Conservation (phyloP, 768 basidiomycete genomes). For the Agrocybe chaxingu region DNA sequence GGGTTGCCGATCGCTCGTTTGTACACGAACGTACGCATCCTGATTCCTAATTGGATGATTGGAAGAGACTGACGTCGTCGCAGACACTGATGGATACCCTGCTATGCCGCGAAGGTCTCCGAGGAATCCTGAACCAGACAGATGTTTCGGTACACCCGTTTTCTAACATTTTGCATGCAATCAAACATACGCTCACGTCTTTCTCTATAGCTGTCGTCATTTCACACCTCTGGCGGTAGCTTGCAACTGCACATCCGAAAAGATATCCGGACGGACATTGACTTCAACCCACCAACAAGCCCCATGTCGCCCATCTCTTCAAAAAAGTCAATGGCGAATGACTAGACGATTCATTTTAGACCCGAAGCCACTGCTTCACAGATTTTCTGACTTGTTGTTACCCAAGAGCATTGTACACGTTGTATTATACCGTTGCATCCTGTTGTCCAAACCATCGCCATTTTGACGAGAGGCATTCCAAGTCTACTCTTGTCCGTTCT, state of each 20-base stretch:
- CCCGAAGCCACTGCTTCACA: background rate
- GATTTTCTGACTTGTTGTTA: too few relatives aligned
- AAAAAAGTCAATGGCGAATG: background rate
- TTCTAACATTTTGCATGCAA: too few relatives aligned
- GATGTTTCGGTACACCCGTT: background rate
- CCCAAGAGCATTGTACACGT: too few relatives aligned
- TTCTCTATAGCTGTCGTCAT: too few relatives aligned
- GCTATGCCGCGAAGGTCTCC: conserved; percentile 10
- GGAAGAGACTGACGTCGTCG: background rate
- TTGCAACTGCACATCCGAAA: background rate
- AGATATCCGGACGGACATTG: background rate
- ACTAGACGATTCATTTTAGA: background rate
- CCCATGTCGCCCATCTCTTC: background rate
- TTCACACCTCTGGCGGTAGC: background rate
- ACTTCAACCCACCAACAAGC: background rate
- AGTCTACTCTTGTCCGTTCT: too few relatives aligned
- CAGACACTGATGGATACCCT: conserved; percentile 42
- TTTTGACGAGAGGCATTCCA: too few relatives aligned
- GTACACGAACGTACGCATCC: conserved; percentile 39
- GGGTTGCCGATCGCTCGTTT: conserved; percentile 26
- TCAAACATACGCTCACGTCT: too few relatives aligned
- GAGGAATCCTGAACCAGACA: conserved; percentile 2
- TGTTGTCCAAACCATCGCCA: too few relatives aligned
- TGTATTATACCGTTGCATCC: too few relatives aligned
- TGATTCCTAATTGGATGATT: background rate